Conservation (phyloP, 1,139 yeast species). For the Candida sp. region DNA sequence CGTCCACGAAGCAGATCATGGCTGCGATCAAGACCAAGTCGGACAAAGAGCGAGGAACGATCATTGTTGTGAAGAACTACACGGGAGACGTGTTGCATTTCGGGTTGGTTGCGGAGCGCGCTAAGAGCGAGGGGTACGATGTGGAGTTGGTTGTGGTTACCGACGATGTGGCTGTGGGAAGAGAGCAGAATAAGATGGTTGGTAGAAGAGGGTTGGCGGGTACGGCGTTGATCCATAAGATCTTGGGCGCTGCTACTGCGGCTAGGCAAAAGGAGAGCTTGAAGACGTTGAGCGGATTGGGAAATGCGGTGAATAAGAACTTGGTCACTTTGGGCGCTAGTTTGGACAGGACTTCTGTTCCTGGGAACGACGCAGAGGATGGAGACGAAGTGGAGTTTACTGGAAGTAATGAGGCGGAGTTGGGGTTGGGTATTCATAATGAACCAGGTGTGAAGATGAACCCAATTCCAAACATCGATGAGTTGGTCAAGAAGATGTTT, state of each 20-base stretch:
- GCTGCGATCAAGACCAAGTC: conserved; percentile 70
- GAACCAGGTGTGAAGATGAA: conserved; percentile 83
- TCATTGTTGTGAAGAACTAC: conserved; percentile 85
- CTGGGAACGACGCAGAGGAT: conserved; percentile 60
- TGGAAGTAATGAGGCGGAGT: conserved; percentile 66
- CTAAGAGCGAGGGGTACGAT: conserved; percentile 73
- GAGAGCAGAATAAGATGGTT: conserved; percentile 84
- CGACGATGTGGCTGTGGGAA: conserved; percentile 94
- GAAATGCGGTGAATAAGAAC: conserved; percentile 62
- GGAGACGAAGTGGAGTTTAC: conserved; percentile 47
- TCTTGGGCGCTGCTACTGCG: conserved; percentile 72
- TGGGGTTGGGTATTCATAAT: conserved; percentile 96
- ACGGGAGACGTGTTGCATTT: conserved; percentile 95
- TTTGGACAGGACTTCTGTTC: conserved; percentile 87
- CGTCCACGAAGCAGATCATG: conserved; percentile 86
- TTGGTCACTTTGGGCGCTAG: conserved; percentile 91
- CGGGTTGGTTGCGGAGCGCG: conserved; percentile 89
- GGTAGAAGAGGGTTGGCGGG: conserved; percentile 97
- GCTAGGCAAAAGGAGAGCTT: conserved; percentile 35
- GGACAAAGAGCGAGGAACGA: conserved; percentile 61
- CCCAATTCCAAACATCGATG: conserved; percentile 73
- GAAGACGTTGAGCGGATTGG: conserved; percentile 61
- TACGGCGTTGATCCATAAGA: conserved; percentile 84
- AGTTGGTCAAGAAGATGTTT: conserved; percentile 56
- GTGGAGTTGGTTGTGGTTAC: conserved; percentile 77